These are phyloP conservation scores for Xerocomellus chrysenteron DNA, from an alignment of 768 basidiomycete species.

Conservation along the genomic window DNA sequence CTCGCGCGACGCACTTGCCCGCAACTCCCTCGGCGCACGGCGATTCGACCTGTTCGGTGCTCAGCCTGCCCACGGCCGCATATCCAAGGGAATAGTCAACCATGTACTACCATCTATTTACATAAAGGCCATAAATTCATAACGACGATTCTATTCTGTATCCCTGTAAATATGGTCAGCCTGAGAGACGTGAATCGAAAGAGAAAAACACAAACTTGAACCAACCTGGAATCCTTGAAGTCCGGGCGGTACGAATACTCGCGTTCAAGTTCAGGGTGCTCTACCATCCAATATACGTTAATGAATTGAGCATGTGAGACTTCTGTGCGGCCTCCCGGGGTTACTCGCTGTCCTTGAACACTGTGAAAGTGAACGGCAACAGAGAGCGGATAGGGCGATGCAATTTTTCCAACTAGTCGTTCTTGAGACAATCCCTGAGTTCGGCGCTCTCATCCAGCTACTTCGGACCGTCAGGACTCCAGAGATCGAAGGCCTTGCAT, in stretches of 20 bases:
- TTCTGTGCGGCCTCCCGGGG: not conserved
- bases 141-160: too few species aligned
- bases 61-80: too few species aligned
- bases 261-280: not conserved
- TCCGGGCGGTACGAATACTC: not conserved
- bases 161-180: too few species aligned
- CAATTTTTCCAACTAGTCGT: not conserved
- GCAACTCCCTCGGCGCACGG: too few species aligned
- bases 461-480: not conserved
- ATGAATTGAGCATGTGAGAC: conserved; percentile 1
- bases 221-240: not conserved
- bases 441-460: not conserved
- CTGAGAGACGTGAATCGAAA: not conserved
- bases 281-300: not conserved
- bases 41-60: too few species aligned
- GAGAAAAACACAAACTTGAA: not conserved
- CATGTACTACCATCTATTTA: too few species aligned
- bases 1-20: too few species aligned
- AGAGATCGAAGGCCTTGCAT: too few species aligned
- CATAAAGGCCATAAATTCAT: too few species aligned
- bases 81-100: too few species aligned
- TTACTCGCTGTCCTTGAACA: not conserved
- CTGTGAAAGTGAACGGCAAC: not conserved
- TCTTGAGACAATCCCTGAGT: not conserved
- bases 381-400: not conserved